Evolutionary conservation across 2,329 filamentous ascomycete genomes (phyloP).

Genomic region (Esteya vermicola): DNA sequence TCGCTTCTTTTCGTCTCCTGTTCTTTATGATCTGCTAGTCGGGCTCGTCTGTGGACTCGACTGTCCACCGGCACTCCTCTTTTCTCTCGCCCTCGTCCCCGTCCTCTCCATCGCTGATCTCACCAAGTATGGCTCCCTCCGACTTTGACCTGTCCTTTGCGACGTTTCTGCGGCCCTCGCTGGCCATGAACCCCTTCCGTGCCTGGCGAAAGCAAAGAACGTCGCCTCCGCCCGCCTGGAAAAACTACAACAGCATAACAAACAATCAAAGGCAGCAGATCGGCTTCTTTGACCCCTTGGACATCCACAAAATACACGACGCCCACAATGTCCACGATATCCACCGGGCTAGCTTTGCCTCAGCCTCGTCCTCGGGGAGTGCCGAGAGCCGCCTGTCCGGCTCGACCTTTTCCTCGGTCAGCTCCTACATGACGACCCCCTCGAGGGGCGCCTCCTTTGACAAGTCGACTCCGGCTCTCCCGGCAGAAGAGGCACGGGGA

Average conservation of each 20-base stretch:
- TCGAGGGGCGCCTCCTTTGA: no score
- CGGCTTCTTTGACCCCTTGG: no score
- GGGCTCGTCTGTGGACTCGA: background rate
- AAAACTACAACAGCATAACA: background rate
- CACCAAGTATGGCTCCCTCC: background rate
- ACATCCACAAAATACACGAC: background rate
- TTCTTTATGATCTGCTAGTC: no score
- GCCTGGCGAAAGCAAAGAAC: background rate
- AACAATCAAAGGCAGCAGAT: background rate
- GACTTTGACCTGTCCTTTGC: constrained; percentile 9
- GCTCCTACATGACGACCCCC: no score
- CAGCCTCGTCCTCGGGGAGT: background rate
- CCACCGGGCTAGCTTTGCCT: constrained; percentile 3
- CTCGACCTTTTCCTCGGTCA: no score
- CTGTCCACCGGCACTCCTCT: background rate
- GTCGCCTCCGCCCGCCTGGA: constrained; percentile 11
- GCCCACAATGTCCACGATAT: background rate
- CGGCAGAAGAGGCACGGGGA: no score
- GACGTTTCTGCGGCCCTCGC: constrained; percentile 15
- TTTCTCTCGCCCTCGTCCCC: no score
- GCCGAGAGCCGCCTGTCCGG: background rate
- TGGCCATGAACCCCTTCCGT: constrained; percentile 12
- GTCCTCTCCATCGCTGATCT: no score
- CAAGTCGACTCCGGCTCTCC: no score
- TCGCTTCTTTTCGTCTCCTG: background rate